Base-by-base conservation (phyloP, 371 early-diverging fungal genomes). In the Parasitella parasitica region DNA sequence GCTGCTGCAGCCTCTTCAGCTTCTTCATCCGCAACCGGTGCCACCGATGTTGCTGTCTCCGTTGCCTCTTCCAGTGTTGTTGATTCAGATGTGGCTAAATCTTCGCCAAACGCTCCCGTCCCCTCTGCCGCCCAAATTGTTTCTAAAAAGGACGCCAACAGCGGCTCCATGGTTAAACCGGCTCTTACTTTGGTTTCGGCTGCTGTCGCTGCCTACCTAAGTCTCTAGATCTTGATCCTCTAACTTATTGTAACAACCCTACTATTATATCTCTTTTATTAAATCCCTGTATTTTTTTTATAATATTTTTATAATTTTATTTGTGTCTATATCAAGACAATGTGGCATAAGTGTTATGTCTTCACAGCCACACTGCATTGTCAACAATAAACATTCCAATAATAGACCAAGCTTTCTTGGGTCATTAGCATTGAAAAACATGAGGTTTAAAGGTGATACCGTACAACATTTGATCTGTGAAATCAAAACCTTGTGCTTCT, bases 131-230 rank as follows among this genome's bases (percentile, higher is more conserved):
- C 63, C 41, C 37, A 56, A 51, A 54, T 46, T 13, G 46, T 50
- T 38, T 9, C 53, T 11, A 34, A 28, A 12, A 16, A 16, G 8
- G 24, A 18, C 3, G 37, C 34, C 34, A 51, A 15, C 26, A 57
- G 30, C 46, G 63, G 28, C 28, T 48, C 57, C 22, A 50, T 59
- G n/a, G 24, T 59, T 6, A 63, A 63, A 59, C 68, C 68, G 28
- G 55, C 38, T 28, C 59, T 63, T 22, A 58, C 63, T 20, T 67
- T 61, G 7, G 57, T 54, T 13, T 63, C 68, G 39, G 64, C 41
- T 38, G 64, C 53, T 37, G 56, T 50, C 22, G 61, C 60, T n/a
- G 64, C 43, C 18, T 67, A 67, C 34, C 48, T 67, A 32, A 59
- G 38, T 38, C 59, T 58, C 18, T 54, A 53, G 38, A 22, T 22